Conservation (phyloP, 257 asterid genomes). For the Solanum pinnatisectum region DNA sequence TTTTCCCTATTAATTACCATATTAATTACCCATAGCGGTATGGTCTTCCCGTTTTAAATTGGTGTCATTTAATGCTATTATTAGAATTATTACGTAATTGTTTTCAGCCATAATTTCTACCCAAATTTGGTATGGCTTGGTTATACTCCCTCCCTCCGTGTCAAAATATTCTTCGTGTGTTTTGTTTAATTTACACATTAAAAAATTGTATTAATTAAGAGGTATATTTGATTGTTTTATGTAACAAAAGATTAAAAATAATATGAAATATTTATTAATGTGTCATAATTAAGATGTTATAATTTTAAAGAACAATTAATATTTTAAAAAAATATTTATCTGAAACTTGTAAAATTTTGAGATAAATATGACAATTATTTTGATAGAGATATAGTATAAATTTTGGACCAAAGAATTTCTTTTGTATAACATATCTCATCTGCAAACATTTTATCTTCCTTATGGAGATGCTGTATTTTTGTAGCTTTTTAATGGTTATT, state of each 20-base stretch:
- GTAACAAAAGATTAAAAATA: too few relatives aligned
- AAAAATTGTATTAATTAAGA: neutral
- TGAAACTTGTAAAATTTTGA: neutral
- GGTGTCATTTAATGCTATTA: neutral
- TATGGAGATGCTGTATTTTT: constrained; percentile 4
- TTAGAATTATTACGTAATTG: neutral
- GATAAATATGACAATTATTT: neutral
- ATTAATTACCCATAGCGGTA: neutral
- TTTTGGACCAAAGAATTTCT: neutral
- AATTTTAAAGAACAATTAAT: neutral
- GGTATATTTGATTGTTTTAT: too few relatives aligned
- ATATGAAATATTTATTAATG: neutral
- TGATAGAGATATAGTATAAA: neutral
- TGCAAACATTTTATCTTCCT: neutral
- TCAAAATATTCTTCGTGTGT: neutral
- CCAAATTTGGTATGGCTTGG: neutral
- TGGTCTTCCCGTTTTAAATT: neutral
- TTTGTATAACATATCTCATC: neutral
- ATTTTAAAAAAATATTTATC: too few relatives aligned
- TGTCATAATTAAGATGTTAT: neutral
- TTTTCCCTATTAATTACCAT: too few relatives aligned
- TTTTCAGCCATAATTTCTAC: neutral
- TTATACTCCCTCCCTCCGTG: neutral
- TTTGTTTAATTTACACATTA: neutral
- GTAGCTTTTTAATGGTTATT: constrained; percentile 19